Evolutionary conservation across 768 basidiomycete species (phyloP).

Genomic region (Lactarius psammicola): DNA sequence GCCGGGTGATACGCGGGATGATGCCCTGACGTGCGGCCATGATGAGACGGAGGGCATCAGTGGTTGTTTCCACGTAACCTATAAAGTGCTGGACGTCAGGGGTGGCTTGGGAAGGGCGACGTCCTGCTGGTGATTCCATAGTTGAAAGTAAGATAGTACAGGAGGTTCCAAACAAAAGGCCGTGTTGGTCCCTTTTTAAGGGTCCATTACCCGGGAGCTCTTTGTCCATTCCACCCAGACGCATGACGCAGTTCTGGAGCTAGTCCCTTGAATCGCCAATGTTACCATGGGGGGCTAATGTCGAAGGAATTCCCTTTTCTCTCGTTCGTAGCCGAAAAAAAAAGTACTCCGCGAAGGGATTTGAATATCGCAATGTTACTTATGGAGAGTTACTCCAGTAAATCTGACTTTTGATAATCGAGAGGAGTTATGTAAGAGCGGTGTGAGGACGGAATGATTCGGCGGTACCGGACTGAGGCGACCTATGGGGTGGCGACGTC

Average conservation of each 20-base stretch:
- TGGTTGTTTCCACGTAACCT: slow-evolving; percentile 79
- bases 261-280: slow-evolving; percentile 18
- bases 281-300: slow-evolving; percentile 14
- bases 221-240: slow-evolving; percentile 21
- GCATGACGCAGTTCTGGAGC: slow-evolving; percentile 23
- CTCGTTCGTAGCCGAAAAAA: slow-evolving; percentile 21
- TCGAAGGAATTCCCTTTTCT: slow-evolving; percentile 19
- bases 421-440: slow-evolving; percentile 21
- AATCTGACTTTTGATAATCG: slow-evolving; percentile 14
- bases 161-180: slow-evolving; percentile 19
- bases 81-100: slow-evolving; percentile 55
- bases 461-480: slow-evolving; percentile 11
- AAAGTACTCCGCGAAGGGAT: slow-evolving; percentile 19
- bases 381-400: slow-evolving; percentile 6
- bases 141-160: slow-evolving; percentile 23
- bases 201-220: slow-evolving; percentile 22
- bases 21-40: slow-evolving; percentile 77
- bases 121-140: slow-evolving; percentile 10
- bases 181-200: slow-evolving; percentile 27
- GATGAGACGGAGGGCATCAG: slow-evolving; percentile 78
- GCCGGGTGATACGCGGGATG: slow-evolving; percentile 79
- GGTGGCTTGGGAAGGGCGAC: slow-evolving; percentile 25
- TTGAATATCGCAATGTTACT: slow-evolving; percentile 15
- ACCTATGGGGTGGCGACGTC: slow-evolving; percentile 15
- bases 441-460: slow-evolving; percentile 18